phyloP scores from a whole-genome alignment of 2,329 filamentous ascomycete genomes.

The Biscogniauxia marginata region DNA sequence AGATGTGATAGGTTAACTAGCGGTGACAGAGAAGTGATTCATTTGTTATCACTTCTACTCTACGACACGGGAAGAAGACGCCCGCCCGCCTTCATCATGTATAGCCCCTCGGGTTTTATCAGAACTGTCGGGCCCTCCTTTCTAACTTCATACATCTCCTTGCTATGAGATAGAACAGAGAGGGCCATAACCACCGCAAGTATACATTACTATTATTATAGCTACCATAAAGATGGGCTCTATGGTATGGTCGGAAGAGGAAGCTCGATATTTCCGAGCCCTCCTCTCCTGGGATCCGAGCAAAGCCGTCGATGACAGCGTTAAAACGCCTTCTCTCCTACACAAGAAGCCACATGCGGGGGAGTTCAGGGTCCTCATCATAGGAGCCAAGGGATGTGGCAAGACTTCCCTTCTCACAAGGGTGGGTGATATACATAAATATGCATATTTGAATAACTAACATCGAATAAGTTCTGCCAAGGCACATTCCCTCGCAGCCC shows the following conservation, averaged over 20 bases:
- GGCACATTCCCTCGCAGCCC: slow-evolving; percentile 28
- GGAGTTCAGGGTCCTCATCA: slow-evolving; percentile 39
- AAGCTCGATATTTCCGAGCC: slow-evolving; percentile 40
- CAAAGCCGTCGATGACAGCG: slow-evolving; percentile 23
- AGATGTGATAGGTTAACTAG: background rate
- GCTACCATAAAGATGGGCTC: slow-evolving; percentile 15
- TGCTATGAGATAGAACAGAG: background rate
- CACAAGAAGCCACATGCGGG: slow-evolving; percentile 27
- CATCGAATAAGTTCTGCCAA: slow-evolving; percentile 31
- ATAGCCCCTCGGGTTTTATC: background rate
- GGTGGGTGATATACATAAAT: slow-evolving; percentile 23
- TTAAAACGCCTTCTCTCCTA: slow-evolving; percentile 7
- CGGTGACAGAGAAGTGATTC: background rate
- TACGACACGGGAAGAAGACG: background rate
- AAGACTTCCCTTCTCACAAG: slow-evolving; percentile 41
- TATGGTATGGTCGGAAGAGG: slow-evolving; percentile 39
- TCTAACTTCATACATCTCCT: background rate
- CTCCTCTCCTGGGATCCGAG: slow-evolving; percentile 39
- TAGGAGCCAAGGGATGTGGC: slow-evolving; percentile 40
- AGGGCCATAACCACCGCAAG: background rate
- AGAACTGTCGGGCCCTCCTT: background rate
- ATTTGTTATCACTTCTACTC: background rate
- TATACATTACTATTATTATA: background rate
- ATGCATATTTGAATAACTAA: slow-evolving; percentile 1
- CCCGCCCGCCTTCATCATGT: background rate